Conservation (phyloP, 108 stramenopile genomes). For the Aurantiochytrium sp. region DNA sequence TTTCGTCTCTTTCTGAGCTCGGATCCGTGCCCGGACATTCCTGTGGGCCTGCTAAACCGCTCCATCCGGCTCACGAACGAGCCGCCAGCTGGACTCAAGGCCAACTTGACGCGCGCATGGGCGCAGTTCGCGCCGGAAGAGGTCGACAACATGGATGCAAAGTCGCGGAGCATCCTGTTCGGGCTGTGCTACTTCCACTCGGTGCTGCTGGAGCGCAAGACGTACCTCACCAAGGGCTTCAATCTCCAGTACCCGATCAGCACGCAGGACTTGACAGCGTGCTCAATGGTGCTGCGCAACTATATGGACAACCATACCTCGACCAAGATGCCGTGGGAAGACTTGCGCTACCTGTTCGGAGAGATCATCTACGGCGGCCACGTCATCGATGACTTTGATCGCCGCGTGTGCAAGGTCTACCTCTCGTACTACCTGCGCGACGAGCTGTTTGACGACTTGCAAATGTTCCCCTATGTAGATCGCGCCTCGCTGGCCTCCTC, state of each 20-base stretch:
- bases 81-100: slow-evolving; percentile 57
- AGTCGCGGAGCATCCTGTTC: slow-evolving; percentile 52
- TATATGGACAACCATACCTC: slow-evolving; percentile 44
- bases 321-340: slow-evolving; percentile 59
- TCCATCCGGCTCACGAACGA: slow-evolving; percentile 65
- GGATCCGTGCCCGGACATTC: slow-evolving; percentile 56
- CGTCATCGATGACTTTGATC: slow-evolving; percentile 61
- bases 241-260: slow-evolving; percentile 55
- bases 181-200: slow-evolving; percentile 62
- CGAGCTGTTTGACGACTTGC: slow-evolving; percentile 37
- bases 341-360: slow-evolving; percentile 63
- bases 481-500: neutral
- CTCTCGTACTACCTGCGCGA: slow-evolving; percentile 47
- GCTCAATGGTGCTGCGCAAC: slow-evolving; percentile 53
- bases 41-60: slow-evolving; percentile 54
- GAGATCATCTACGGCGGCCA: slow-evolving; percentile 71
- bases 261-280: slow-evolving; percentile 55
- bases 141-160: slow-evolving; percentile 20
- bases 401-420: slow-evolving; percentile 50
- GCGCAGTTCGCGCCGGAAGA: slow-evolving; percentile 39
- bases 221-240: slow-evolving; percentile 60
- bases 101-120: slow-evolving; percentile 59
- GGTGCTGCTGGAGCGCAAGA: slow-evolving; percentile 54
- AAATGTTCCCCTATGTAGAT: slow-evolving; percentile 30
- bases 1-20: slow-evolving; percentile 62